Evolutionary conservation across 2,329 filamentous ascomycete species (phyloP).

Genomic region (Xylariaceae sp.): DNA sequence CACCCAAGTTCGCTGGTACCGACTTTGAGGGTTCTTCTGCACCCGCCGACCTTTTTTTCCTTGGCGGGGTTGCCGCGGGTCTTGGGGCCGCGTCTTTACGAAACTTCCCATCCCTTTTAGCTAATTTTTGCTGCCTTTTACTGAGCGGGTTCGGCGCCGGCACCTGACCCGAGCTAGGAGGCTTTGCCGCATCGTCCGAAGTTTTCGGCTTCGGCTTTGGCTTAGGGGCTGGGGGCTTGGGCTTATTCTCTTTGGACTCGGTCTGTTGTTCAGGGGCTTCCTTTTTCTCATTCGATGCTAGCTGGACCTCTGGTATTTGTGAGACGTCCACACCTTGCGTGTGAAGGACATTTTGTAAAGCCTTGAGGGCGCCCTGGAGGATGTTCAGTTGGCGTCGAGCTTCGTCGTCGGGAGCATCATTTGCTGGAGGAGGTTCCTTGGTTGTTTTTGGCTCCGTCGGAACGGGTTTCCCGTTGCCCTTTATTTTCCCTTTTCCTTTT

Average conservation of each 20-base stretch:
- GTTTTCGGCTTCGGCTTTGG: constrained; percentile 2
- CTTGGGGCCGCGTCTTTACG: too few relatives aligned
- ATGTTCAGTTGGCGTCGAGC: constrained; percentile 28
- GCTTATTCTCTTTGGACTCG: constrained; percentile 2
- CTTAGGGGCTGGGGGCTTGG: constrained; percentile 1
- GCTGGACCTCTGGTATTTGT: constrained; percentile 14
- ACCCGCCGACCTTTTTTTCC: background rate
- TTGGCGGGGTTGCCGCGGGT: too few relatives aligned
- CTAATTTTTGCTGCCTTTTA: too few relatives aligned
- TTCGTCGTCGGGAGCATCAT: constrained; percentile 4
- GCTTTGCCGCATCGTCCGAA: too few relatives aligned
- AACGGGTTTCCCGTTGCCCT: background rate
- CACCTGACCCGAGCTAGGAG: too few relatives aligned
- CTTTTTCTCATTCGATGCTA: background rate
- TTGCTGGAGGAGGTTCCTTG: constrained; percentile 1
- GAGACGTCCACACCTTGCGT: constrained; percentile 28
- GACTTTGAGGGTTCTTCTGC: background rate
- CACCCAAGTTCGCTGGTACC: constrained; percentile 6
- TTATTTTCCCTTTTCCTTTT: constrained; percentile 6
- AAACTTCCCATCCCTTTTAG: too few relatives aligned
- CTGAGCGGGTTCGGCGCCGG: too few relatives aligned
- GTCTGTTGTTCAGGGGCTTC: background rate
- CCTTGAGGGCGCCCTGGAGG: constrained; percentile 33
- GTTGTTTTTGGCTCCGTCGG: too few relatives aligned
- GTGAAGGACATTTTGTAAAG: constrained; percentile 35